Base-by-base conservation (phyloP, 2,329 filamentous ascomycete genomes). In the Beauveria sp. region DNA sequence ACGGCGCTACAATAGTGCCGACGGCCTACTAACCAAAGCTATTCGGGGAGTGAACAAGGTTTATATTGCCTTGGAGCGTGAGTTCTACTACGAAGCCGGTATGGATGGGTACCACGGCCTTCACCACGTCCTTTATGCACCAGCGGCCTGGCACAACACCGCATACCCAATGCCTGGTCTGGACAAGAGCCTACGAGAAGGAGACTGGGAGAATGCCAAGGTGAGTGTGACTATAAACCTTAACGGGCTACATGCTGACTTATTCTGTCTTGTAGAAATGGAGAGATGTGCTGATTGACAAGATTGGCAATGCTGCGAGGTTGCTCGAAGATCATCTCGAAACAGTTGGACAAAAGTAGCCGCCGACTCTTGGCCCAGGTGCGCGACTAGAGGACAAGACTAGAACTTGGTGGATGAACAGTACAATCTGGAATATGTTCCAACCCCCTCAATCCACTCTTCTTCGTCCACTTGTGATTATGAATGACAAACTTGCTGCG, bases 1-100 rank as follows among this genome's bases (percentile, higher is more conserved):
- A 5, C 42, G 40, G 7, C 18, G n/a, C 9, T 22, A 38, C 9
- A 48, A 14, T 8, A 34, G 28, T 18, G 3, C 10, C n/a, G 38
- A 3, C 2, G 6, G 20, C 8, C 5, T 6, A 3, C 22, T 22
- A 0, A 24, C 22, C 4, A 31, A 51, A 12, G 10, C 46, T 3
- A 20, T 60, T 3, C 48, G 24, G 2, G 8, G 12, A 5, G 22
- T 60, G 2, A 60, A 51, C 56, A 60, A 60, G 48, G 56, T 31
- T 0, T 60, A 51, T 8, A 60, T 60, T 45, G 56, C 56, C 10
- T 10, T 60, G 46, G 56, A 60, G 56, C 34, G 56, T 3, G n/a
- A 51, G 3, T 60, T 60, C 18, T 60, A 60, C 31, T 52, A 60
- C 38, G 56, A 60, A 42, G 48, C n/a, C 5, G 56, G 56, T 38